A percentile compares a stretch with the other conserved stretches of the same genome.
These are phyloP conservation scores for Colletotrichum agaves DNA, from an alignment of 2,329 filamentous ascomycete species.

Conservation along the genomic window DNA sequence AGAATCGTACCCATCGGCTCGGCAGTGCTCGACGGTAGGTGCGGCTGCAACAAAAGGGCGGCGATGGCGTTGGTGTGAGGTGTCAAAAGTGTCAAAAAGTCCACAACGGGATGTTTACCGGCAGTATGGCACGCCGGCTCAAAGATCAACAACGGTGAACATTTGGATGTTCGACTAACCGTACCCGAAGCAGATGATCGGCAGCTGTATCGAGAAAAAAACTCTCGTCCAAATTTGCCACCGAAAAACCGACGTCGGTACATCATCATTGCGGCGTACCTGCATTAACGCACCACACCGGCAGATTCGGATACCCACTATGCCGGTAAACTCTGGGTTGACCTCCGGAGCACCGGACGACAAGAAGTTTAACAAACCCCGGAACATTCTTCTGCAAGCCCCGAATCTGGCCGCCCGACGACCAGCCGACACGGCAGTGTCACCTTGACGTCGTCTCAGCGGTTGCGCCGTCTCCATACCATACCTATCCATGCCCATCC, in stretches of 20 bases:
- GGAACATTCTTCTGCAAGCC: background rate
- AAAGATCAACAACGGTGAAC: background rate
- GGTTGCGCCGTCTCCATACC: background rate
- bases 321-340: background rate
- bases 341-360: background rate
- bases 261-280: slow-evolving; percentile 29
- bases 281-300: slow-evolving; percentile 22
- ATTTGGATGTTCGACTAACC: background rate
- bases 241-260: background rate
- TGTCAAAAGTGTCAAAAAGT: background rate
- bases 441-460: background rate
- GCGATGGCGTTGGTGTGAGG: background rate
- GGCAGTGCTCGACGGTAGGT: background rate
- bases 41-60: background rate
- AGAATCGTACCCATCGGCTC: background rate
- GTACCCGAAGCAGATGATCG: background rate
- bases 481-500: background rate
- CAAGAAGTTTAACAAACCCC: background rate
- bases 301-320: background rate
- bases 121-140: slow-evolving; percentile 1
- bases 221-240: background rate
- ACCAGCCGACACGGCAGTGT: background rate
- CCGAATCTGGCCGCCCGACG: background rate
- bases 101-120: background rate
- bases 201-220: background rate